These are phyloP conservation scores for Mycogone perniciosa DNA, from an alignment of 2,329 filamentous ascomycete species.

Conservation along the genomic window DNA sequence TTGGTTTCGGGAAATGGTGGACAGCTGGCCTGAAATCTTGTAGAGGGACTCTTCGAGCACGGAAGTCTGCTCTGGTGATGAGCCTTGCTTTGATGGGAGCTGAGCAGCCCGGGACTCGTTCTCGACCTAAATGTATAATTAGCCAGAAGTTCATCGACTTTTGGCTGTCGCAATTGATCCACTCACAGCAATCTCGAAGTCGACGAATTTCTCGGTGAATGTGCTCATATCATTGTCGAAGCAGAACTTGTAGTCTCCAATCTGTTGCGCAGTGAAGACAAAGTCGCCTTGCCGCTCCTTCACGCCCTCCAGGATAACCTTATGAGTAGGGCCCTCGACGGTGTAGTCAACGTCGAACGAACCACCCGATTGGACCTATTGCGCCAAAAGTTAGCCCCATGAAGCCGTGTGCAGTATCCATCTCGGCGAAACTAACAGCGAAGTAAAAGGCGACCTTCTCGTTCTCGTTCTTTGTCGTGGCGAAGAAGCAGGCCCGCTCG, in stretches of 20 bases:
- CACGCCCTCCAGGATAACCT: conserved; percentile 73
- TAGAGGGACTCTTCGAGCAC: conserved; percentile 89
- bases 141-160: neutral
- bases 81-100: conserved; percentile 82
- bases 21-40: conserved; percentile 88
- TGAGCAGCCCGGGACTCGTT: conserved; percentile 71
- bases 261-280: conserved; percentile 85
- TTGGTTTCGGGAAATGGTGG: conserved; percentile 91
- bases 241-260: conserved; percentile 93
- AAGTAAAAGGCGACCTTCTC: conserved; percentile 98
- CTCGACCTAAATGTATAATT: conserved; percentile 59
- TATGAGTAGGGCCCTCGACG: conserved; percentile 75
- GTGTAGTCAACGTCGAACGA: conserved; percentile 95
- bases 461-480: conserved; percentile 66
- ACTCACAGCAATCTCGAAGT: conserved; percentile 85
- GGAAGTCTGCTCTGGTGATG: conserved; percentile 80
- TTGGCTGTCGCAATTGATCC: neutral
- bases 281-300: conserved; percentile 97
- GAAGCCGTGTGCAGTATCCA: neutral
- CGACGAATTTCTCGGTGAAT: conserved; percentile 93
- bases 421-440: conserved; percentile 57
- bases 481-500: conserved; percentile 95
- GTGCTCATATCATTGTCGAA: conserved; percentile 99
- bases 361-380: conserved; percentile 91
- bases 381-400: neutral